Evolutionary conservation across 2,329 filamentous ascomycete genomes (phyloP), one percentile per base, ranked within the genome.

Genomic region (Talaromyces sp.): DNA sequence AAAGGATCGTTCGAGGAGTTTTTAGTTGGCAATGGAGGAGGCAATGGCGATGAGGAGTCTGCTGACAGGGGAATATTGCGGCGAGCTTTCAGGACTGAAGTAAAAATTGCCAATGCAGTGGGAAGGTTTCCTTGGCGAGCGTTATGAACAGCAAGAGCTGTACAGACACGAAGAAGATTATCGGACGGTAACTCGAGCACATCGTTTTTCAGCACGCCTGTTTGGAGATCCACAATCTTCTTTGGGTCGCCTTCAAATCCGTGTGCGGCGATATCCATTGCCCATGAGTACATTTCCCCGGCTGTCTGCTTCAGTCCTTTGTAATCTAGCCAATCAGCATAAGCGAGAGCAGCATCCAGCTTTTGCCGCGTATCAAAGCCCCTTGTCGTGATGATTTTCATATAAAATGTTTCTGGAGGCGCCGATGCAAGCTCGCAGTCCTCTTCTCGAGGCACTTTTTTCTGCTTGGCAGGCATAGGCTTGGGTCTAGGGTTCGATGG

Each of bases 241-340:
- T 71, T 63, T 3, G 70, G 63, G 33, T 80, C 76, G 13, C 68
- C 66, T 2, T 77, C 70, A 2, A 84, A 64, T 13, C 81, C 82
- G 9, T 81, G 77, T 1, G 82, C 81, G 1, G 91, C 89, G 55
- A 95, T 86, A 58, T 90, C 85, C 36, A 96, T 76, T 1, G 87
- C 91, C 81, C 89, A 86, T 56, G 80, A 79, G 70, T 90, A 92
- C 75, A 91, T 86, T 56, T 88, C 84, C 49, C 85, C 80, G 0
- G 91, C 87, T 0, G 83, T 86, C 3, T 85, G 83, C 1, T 80
- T 74, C 22, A 85, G 70, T 1, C 83, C 80, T 74, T 92, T 93
- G 74, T 85, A 93, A 60, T 91, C 89, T 35, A 96, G 80, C 83
- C 89, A 97, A 49, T 90, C 87, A 2, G 88, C 93, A 68, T 92